A percentile compares a stretch with the other conserved stretches of the same genome.
Evolutionary conservation across 495 filamentous ascomycete genomes (phyloP).

Genomic region (Chaetomidium leptoderma): DNA sequence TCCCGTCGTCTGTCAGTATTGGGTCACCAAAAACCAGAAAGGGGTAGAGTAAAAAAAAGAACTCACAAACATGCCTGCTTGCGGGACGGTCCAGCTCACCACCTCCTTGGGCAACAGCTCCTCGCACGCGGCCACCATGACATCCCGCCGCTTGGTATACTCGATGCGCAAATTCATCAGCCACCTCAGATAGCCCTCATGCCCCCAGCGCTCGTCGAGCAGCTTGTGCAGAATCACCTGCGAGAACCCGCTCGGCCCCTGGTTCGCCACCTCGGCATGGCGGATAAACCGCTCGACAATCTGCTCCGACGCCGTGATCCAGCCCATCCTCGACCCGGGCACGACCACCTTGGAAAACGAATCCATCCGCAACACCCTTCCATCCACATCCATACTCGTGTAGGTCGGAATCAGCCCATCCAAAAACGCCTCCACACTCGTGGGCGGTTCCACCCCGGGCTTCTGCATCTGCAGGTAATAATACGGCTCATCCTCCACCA

Average conservation of each 20-base stretch:
- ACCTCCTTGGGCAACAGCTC: constrained; percentile 69
- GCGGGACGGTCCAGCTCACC: constrained; percentile 79
- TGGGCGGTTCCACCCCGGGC: constrained; percentile 48
- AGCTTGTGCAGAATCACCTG: constrained; percentile 84
- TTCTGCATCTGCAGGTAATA: constrained; percentile 95
- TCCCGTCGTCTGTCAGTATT: constrained; percentile 33
- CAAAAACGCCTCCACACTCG: constrained; percentile 44
- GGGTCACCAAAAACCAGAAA: constrained; percentile 7
- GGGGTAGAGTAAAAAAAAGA: neutral
- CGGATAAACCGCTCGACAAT: constrained; percentile 73
- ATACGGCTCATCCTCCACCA: constrained; percentile 96
- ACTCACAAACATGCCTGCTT: constrained; percentile 96
- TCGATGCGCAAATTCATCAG: constrained; percentile 75
- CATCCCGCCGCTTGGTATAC: constrained; percentile 75
- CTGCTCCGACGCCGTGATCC: constrained; percentile 78
- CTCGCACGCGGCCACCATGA: constrained; percentile 79
- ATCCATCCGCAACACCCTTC: constrained; percentile 67
- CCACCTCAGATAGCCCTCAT: constrained; percentile 88
- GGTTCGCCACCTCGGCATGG: constrained; percentile 71
- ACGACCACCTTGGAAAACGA: constrained; percentile 81
- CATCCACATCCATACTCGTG: constrained; percentile 62
- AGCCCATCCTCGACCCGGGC: constrained; percentile 70
- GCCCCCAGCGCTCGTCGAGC: constrained; percentile 91
- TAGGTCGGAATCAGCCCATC: constrained; percentile 54
- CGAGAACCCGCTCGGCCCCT: constrained; percentile 77